Conservation (phyloP, 129 eudicot species). For the Rutidosis leptorrhynchoides region DNA sequence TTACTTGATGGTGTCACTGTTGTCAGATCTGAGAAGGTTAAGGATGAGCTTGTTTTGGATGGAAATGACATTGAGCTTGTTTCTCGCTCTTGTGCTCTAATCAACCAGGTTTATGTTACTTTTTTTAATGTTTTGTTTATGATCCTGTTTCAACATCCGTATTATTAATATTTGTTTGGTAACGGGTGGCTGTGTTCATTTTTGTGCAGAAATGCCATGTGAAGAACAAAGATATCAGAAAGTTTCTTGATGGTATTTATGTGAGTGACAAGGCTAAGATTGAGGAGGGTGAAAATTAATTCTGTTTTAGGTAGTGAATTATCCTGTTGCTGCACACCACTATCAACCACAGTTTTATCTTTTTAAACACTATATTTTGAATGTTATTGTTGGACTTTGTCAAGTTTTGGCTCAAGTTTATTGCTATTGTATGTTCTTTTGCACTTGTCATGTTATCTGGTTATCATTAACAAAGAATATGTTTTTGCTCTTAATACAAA, state of each 20-base stretch:
- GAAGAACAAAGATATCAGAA: slow-evolving; percentile 83
- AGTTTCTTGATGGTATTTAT: slow-evolving; percentile 87
- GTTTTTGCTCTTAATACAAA: background rate
- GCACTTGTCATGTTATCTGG: background rate
- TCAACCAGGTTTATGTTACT: slow-evolving; percentile 82
- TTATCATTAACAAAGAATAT: background rate
- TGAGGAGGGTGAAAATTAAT: slow-evolving; percentile 45
- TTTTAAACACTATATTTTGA: slow-evolving; percentile 12
- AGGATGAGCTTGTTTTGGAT: slow-evolving; percentile 78
- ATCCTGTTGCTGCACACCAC: slow-evolving; percentile 4
- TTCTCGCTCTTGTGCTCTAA: slow-evolving; percentile 79
- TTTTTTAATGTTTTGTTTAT: background rate
- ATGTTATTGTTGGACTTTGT: slow-evolving; percentile 7
- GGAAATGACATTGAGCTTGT: slow-evolving; percentile 94
- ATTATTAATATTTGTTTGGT: background rate
- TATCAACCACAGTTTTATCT: slow-evolving; percentile 15
- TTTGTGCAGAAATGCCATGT: slow-evolving; percentile 79
- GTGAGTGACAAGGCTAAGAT: slow-evolving; percentile 81
- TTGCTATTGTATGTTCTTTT: slow-evolving; percentile 9
- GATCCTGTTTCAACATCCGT: background rate
- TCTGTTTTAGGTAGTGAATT: slow-evolving; percentile 18
- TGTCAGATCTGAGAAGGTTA: slow-evolving; percentile 82
- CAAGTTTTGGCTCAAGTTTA: slow-evolving; percentile 1
- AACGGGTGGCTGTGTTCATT: background rate
- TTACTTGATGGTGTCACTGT: slow-evolving; percentile 85